phyloP scores from a whole-genome alignment of 208 protist species.

The Leishmania arabica region DNA sequence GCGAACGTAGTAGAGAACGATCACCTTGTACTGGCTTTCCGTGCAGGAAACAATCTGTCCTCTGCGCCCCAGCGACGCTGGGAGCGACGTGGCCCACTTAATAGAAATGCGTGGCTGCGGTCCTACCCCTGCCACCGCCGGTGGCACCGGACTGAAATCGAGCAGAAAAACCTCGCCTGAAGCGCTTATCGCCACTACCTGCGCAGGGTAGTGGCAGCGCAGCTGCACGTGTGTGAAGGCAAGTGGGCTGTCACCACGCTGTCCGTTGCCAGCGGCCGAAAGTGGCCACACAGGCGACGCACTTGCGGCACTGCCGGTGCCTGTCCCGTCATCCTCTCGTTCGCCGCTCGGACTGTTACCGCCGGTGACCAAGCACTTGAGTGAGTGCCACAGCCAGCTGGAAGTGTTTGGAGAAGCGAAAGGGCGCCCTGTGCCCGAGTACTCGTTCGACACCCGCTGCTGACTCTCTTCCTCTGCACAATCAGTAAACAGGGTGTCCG shows the following conservation, averaged over 20 bases:
- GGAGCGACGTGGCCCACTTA: constrained; percentile 68
- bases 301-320: neutral
- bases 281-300: constrained; percentile 19
- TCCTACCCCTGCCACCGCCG: neutral
- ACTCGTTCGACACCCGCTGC: constrained; percentile 5
- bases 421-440: constrained; percentile 3
- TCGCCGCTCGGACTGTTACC: neutral
- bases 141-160: constrained; percentile 33
- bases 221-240: constrained; percentile 61
- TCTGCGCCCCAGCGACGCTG: constrained; percentile 37
- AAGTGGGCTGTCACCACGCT: constrained; percentile 11
- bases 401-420: neutral
- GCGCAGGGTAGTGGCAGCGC: constrained; percentile 38
- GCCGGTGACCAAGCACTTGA: constrained; percentile 35
- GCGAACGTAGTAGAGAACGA: constrained; percentile 44
- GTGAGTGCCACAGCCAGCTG: constrained; percentile 14
- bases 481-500: neutral
- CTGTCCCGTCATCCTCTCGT: neutral
- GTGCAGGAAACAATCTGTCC: constrained; percentile 48
- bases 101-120: constrained; percentile 2
- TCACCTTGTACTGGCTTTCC: constrained; percentile 55
- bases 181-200: constrained; percentile 54
- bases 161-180: constrained; percentile 65
- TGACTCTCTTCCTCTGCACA: constrained; percentile 1
- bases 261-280: neutral